Percentiles rank a stretch among this genome's conserved stretches.
Evolutionary conservation across 2,329 filamentous ascomycete genomes (phyloP).

Genomic region (Hymenoscyphus salicellus): DNA sequence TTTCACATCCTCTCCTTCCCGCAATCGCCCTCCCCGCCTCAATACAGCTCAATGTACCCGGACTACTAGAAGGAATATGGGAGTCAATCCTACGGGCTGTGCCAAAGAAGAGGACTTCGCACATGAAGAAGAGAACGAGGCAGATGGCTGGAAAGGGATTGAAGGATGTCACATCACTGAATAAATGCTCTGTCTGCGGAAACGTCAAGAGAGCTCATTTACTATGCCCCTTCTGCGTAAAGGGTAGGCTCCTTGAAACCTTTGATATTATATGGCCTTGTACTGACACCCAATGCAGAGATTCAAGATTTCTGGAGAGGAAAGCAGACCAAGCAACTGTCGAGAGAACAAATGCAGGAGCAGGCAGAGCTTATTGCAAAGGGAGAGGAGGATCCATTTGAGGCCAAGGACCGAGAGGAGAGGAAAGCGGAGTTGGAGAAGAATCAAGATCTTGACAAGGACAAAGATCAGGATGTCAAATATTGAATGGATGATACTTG

Average conservation of each 20-base stretch:
- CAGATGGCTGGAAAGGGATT: conserved; percentile 95
- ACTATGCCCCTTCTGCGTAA: conserved; percentile 81
- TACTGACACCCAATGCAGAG: conserved; percentile 23
- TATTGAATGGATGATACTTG: not conserved
- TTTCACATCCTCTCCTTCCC: conserved; percentile 49
- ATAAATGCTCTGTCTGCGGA: conserved; percentile 87
- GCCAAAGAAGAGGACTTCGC: conserved; percentile 97
- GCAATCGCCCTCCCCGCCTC: conserved; percentile 57
- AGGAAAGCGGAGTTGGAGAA: conserved; percentile 19
- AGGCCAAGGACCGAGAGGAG: not conserved
- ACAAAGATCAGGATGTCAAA: not conserved
- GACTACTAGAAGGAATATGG: conserved; percentile 80
- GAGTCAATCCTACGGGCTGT: conserved; percentile 88
- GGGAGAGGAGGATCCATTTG: not conserved
- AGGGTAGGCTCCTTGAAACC: conserved; percentile 59
- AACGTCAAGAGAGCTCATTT: conserved; percentile 83
- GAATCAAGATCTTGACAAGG: conserved; percentile 15
- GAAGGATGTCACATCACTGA: conserved; percentile 83
- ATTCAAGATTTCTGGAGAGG: conserved; percentile 21
- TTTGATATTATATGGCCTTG: not conserved
- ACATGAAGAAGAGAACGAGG: conserved; percentile 89
- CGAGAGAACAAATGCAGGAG: not conserved
- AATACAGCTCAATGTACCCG: conserved; percentile 60
- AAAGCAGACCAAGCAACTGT: conserved; percentile 3
- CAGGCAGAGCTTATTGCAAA: not conserved